Evolutionary conservation across 495 filamentous ascomycete genomes (phyloP), one percentile per base, ranked within the genome.

Genomic region (Clohesyomyces aquaticus): DNA sequence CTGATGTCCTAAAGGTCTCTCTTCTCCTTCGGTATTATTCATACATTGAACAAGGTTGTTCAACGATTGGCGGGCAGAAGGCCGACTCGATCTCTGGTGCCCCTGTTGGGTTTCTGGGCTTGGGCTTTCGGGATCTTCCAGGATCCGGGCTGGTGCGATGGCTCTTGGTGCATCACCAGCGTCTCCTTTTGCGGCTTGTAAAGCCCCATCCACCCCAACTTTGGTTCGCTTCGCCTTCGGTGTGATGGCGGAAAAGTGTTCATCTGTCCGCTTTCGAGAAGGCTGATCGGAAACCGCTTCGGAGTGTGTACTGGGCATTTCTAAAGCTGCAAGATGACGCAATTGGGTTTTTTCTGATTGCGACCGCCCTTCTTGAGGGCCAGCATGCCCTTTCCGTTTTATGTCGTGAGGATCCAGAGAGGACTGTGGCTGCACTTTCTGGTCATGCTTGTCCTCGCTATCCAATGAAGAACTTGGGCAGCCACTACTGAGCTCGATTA

Each of bases 71-170:
- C 6, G 4, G 25, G 55, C 11, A 28, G 55, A 46, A 48, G 10
- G 43, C 35, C 8, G 23, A 18, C 19, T 49, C 14, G 25, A 28
- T 14, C 6, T 14, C 14, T 38, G 32, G 32, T 14, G 32, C 14
- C 32, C 32, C 6, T 14, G 14, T 38, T 38, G 32, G 32, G 32
- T 38, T 4, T 38, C 21, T 4, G 4, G 8, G 35, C 22, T 9
- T 23, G 59, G 59, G 23, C 59, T 61, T 10, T 48, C 16, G 32
- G 59, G 59, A 46, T 61, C 59, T 41, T 26, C 29, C 19, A 61
- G 35, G 18, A 53, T n/a, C 16, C 59, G n/a, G 12, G 38, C 16
- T 26, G 49, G 59, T 6, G 59, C 59, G 16, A 42, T 54, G 11
- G 59, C 46, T 2, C 25, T 22, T 22, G 38, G 53, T 11, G 29